Percentiles rank a stretch among this genome's conserved stretches.
Conservation (phyloP, 2,329 filamentous ascomycete species). For the Pseudocercospora vitis region DNA sequence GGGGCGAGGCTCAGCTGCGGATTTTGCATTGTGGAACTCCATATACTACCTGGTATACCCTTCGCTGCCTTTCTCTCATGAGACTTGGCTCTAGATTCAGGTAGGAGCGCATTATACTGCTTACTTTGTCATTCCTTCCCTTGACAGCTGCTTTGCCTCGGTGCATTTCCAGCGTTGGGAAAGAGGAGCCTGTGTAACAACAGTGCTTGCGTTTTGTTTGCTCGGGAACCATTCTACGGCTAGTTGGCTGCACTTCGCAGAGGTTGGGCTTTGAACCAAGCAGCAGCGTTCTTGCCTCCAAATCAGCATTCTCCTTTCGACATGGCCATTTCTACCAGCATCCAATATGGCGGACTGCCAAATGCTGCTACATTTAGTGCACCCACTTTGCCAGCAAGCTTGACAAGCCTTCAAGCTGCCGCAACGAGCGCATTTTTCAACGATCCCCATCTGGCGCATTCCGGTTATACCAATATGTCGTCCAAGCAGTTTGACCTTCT, state of each 20-base stretch:
- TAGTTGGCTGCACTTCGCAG: not conserved
- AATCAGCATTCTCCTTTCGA: not conserved
- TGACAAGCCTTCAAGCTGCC: not conserved
- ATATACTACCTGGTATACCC: too few relatives aligned
- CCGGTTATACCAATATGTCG: slow-evolving; percentile 26
- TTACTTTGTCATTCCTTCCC: slow-evolving; percentile 1
- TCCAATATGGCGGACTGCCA: slow-evolving; percentile 2
- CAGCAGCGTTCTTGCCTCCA: too few relatives aligned
- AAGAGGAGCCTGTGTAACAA: not conserved
- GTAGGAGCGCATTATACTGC: not conserved
- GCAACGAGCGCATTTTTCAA: slow-evolving; percentile 1
- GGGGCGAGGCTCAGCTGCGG: not conserved
- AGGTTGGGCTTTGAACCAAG: too few relatives aligned
- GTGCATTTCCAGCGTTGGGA: not conserved
- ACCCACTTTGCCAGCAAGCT: not conserved
- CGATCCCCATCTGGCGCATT: not conserved
- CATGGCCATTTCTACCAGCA: slow-evolving; percentile 1
- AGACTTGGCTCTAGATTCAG: not conserved
- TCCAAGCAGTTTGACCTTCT: slow-evolving; percentile 26
- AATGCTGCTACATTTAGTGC: not conserved
- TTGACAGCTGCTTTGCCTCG: not conserved
- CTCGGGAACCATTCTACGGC: not conserved
- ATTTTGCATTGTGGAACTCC: not conserved
- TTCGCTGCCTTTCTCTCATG: not conserved
- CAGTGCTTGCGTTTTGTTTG: slow-evolving; percentile 1